Percentiles rank a stretch among this genome's conserved stretches.
Evolutionary conservation across 1,284 basidiomycete species (phyloP).

Genomic region (Cryptococcus wingfieldii): DNA sequence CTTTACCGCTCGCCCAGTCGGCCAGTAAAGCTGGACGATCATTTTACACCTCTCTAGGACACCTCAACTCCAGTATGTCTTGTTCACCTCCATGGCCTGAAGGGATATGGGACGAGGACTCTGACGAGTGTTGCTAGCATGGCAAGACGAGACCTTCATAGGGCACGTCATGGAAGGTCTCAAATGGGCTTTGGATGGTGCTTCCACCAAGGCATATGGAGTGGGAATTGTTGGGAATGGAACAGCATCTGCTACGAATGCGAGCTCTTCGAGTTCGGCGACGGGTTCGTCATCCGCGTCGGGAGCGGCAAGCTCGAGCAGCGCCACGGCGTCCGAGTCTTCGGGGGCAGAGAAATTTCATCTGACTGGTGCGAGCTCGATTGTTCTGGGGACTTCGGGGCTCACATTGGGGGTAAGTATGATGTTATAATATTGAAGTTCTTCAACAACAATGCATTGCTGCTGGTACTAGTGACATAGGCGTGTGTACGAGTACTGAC

Average conservation of each 20-base stretch:
- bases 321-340: too few relatives aligned
- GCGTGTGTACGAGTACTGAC: too few relatives aligned
- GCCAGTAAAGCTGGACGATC: conserved; percentile 61
- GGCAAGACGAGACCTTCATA: conserved; percentile 60
- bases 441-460: too few relatives aligned
- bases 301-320: too few relatives aligned
- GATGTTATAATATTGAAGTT: too few relatives aligned
- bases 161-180: conserved; percentile 69
- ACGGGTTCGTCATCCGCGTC: too few relatives aligned
- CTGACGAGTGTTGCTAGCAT: conserved; percentile 21
- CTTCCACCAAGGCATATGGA: conserved; percentile 47
- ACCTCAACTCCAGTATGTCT: conserved; percentile 58
- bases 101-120: neutral
- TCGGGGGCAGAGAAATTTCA: too few relatives aligned
- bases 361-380: too few relatives aligned
- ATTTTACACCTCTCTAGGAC: conserved; percentile 75
- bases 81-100: neutral
- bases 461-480: too few relatives aligned
- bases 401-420: too few relatives aligned
- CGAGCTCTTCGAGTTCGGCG: neutral
- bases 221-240: conserved; percentile 41
- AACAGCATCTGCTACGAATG: neutral
- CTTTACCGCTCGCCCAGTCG: conserved; percentile 38
- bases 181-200: conserved; percentile 61
- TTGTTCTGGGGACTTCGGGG: too few relatives aligned